A percentile compares a stretch with the other conserved stretches of the same genome.
phyloP scores from a whole-genome alignment of 2,329 filamentous ascomycete genomes.

The Fusarium foetens region DNA sequence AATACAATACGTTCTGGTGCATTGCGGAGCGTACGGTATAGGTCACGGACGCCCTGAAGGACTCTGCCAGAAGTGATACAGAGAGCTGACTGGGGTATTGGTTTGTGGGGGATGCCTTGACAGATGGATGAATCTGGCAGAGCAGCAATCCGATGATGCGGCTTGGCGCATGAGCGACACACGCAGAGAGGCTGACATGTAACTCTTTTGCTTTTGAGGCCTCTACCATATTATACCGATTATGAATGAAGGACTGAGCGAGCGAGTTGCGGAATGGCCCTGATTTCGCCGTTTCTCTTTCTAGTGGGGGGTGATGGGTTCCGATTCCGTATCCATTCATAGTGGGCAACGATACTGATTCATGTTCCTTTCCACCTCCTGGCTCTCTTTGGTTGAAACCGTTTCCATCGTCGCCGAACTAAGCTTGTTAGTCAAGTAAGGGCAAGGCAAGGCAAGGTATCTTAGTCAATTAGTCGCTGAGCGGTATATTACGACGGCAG shows the following conservation, averaged over 20 bases:
- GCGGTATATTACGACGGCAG: background rate
- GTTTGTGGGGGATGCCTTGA: background rate
- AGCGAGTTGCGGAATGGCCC: background rate
- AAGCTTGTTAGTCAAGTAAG: background rate
- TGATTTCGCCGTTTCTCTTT: background rate
- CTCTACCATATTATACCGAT: conserved; percentile 7
- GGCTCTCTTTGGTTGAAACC: background rate
- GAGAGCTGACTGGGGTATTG: conserved; percentile 7
- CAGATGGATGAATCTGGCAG: conserved; percentile 1
- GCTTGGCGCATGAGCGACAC: conserved; percentile 35
- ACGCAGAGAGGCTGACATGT: background rate
- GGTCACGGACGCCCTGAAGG: background rate
- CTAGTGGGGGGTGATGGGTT: background rate
- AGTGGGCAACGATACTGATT: conserved; percentile 8
- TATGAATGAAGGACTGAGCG: background rate
- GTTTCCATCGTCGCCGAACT: background rate
- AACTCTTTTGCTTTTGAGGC: background rate
- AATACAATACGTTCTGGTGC: background rate
- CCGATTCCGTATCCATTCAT: background rate
- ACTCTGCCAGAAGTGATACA: background rate
- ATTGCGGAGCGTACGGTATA: background rate
- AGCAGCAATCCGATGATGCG: conserved; percentile 26
- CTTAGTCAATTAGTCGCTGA: background rate
- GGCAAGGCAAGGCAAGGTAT: background rate
- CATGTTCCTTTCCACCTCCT: background rate